Evolutionary conservation across 805 yeast species (phyloP).

Genomic region (Suhomyces xylopsoci): DNA sequence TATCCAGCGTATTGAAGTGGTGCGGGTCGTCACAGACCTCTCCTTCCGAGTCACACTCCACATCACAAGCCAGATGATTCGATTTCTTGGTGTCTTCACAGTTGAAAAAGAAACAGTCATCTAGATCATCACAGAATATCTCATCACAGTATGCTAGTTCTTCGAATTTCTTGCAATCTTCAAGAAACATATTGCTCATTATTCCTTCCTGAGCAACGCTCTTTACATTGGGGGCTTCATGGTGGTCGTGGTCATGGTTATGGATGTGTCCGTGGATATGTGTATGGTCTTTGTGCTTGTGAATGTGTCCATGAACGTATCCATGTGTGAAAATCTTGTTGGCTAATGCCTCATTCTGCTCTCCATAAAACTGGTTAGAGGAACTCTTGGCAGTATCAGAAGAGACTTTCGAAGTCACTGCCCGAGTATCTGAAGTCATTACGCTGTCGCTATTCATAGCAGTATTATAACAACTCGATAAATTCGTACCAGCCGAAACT

Average conservation of each 20-base stretch:
- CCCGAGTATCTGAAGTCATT: not conserved
- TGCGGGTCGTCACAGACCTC: not conserved
- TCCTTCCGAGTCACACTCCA: not conserved
- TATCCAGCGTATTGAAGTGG: not conserved
- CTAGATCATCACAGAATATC: constrained; percentile 41
- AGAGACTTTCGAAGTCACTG: not conserved
- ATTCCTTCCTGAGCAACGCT: not conserved
- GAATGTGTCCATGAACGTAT: constrained; percentile 66
- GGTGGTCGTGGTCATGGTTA: constrained; percentile 37
- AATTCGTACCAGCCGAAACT: not conserved
- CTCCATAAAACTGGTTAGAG: not conserved
- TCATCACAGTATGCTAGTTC: constrained; percentile 34
- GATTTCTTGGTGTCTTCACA: constrained; percentile 25
- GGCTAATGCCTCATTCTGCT: constrained; percentile 1
- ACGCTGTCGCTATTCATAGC: not conserved
- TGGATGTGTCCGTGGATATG: constrained; percentile 71
- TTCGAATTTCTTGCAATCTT: constrained; percentile 29
- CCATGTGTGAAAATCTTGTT: constrained; percentile 39
- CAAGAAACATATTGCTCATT: not conserved
- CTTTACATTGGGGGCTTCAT: not conserved
- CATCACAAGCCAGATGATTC: constrained; percentile 1
- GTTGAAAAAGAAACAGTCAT: constrained; percentile 39
- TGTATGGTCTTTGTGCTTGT: constrained; percentile 57
- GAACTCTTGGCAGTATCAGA: not conserved
- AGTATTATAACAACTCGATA: not conserved